A percentile compares a stretch with the other conserved stretches of the same genome.
These are phyloP conservation scores for Pythium brachiatum DNA, from an alignment of 352 stramenopile species.

Conservation along the genomic window DNA sequence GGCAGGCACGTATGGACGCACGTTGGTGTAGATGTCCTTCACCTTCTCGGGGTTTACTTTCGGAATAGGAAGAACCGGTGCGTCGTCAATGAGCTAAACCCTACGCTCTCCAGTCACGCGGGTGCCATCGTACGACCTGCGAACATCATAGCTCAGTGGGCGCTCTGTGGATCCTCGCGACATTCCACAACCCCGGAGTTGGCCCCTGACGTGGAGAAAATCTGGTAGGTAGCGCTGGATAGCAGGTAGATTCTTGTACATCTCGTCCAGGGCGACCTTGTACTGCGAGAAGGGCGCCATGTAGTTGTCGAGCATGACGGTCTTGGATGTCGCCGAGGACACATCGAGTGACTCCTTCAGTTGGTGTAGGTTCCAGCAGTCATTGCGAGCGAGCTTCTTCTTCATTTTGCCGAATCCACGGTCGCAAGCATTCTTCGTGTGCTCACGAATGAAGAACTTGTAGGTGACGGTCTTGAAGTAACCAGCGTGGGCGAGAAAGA, in stretches of 20 bases:
- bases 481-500: slow-evolving; percentile 3
- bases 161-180: not conserved
- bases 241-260: slow-evolving; percentile 4
- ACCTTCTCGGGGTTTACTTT: slow-evolving; percentile 9
- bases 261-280: slow-evolving; percentile 1
- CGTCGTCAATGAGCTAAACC: not conserved
- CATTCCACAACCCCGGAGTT: not conserved
- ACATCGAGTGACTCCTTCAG: not conserved
- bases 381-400: not conserved
- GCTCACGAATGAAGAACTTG: slow-evolving; percentile 15
- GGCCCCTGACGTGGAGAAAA: not conserved
- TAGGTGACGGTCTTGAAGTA: not conserved
- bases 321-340: not conserved
- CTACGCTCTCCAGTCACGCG: not conserved
- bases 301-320: slow-evolving; percentile 7
- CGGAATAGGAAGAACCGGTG: not conserved
- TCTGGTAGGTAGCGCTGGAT: slow-evolving; percentile 5
- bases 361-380: slow-evolving; percentile 10
- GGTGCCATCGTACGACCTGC: not conserved
- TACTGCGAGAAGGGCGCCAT: not conserved
- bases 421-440: slow-evolving; percentile 22
- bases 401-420: slow-evolving; percentile 13
- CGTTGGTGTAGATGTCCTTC: slow-evolving; percentile 18
- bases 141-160: not conserved
- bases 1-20: slow-evolving; percentile 13